A percentile compares a stretch with the other conserved stretches of the same genome.
These are phyloP conservation scores for Dissophora ornata DNA, from an alignment of 192 early-diverging fungal species.

Conservation along the genomic window DNA sequence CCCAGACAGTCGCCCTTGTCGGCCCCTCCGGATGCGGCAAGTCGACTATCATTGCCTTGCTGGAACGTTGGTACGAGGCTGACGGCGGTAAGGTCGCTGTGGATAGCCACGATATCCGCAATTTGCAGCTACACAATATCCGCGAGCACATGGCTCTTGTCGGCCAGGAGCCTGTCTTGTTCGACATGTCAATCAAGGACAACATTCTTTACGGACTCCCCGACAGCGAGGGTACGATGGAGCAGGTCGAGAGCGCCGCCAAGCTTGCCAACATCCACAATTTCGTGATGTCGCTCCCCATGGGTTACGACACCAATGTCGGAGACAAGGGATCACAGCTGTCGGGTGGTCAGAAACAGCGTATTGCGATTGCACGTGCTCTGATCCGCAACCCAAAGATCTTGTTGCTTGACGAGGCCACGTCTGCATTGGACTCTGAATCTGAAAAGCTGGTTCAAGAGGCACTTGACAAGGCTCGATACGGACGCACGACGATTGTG, in stretches of 20 bases:
- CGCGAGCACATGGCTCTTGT: constrained; percentile 87
- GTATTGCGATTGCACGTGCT: constrained; percentile 92
- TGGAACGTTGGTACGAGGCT: constrained; percentile 87
- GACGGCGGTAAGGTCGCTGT: constrained; percentile 67
- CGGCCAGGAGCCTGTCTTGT: constrained; percentile 92
- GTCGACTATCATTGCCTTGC: constrained; percentile 69
- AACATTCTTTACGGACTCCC: constrained; percentile 86
- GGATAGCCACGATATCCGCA: constrained; percentile 68
- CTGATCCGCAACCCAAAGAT: constrained; percentile 88
- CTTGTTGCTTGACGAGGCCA: constrained; percentile 88
- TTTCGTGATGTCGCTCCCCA: constrained; percentile 63
- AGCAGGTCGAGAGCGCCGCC: constrained; percentile 70
- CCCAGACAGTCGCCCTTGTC: constrained; percentile 86
- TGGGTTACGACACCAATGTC: constrained; percentile 74
- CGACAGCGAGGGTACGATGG: constrained; percentile 53
- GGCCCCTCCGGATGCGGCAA: constrained; percentile 92
- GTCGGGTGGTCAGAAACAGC: constrained; percentile 81
- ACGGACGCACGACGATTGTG: constrained; percentile 78
- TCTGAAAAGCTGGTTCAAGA: constrained; percentile 78
- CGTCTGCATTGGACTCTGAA: constrained; percentile 77
- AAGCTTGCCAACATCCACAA: constrained; percentile 70
- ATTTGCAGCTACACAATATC: constrained; percentile 75
- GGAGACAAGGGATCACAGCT: constrained; percentile 75
- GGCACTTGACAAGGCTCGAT: constrained; percentile 74
- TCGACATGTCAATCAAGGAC: constrained; percentile 87